Evolutionary conservation across 2,329 filamentous ascomycete species (phyloP).

Genomic region (Biscogniauxia sp.): DNA sequence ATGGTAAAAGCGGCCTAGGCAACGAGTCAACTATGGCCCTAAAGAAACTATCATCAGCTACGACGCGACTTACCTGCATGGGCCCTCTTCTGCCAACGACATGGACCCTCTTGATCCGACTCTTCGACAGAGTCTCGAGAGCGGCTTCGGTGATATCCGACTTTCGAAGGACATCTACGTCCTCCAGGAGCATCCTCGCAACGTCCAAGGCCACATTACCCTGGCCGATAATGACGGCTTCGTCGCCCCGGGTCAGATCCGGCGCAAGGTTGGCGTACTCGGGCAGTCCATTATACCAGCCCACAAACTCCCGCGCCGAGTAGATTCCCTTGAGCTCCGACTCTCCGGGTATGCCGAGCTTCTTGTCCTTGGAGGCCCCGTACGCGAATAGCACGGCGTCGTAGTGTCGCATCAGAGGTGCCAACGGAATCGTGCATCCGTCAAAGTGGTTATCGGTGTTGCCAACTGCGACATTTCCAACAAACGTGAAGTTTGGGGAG

Average conservation of each 20-base stretch:
- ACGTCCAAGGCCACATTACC: slow-evolving; percentile 96
- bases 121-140: slow-evolving; percentile 68
- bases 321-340: slow-evolving; percentile 69
- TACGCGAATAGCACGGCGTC: slow-evolving; percentile 92
- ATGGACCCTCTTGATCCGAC: slow-evolving; percentile 73
- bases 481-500: slow-evolving; percentile 80
- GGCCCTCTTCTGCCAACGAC: slow-evolving; percentile 89
- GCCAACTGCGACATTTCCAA: slow-evolving; percentile 85
- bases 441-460: slow-evolving; percentile 38
- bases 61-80: slow-evolving; percentile 62
- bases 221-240: slow-evolving; percentile 87
- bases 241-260: slow-evolving; percentile 70
- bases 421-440: slow-evolving; percentile 60
- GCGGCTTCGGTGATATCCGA: slow-evolving; percentile 91
- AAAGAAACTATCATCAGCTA: neutral
- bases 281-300: slow-evolving; percentile 96
- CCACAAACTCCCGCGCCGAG: slow-evolving; percentile 90
- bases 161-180: slow-evolving; percentile 68
- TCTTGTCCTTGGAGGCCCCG: slow-evolving; percentile 80
- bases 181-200: slow-evolving; percentile 78
- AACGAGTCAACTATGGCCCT: slow-evolving; percentile 2
- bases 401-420: slow-evolving; percentile 74
- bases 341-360: slow-evolving; percentile 78
- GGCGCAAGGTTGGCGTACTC: slow-evolving; percentile 73
- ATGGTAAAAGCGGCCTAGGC: slow-evolving; percentile 84